Percentiles rank a stretch among this genome's conserved stretches.
These are phyloP conservation scores for Vigna reflexopilosa DNA, from an alignment of 306 rosid genomes.

Conservation along the genomic window DNA sequence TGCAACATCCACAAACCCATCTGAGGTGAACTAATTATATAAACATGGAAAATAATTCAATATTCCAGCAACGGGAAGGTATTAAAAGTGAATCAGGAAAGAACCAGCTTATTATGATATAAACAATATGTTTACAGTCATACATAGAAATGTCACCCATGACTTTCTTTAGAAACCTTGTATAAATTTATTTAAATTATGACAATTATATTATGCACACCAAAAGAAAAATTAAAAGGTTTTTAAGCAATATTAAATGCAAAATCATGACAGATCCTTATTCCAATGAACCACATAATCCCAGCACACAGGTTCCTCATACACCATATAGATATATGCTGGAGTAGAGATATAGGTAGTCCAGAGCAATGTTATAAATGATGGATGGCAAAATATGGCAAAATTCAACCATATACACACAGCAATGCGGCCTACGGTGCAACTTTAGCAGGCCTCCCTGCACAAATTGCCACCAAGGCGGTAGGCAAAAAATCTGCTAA, in stretches of 20 bases:
- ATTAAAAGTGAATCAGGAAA: neutral
- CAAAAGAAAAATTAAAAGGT: neutral
- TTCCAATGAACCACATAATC: slow-evolving; percentile 3
- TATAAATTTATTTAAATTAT: neutral
- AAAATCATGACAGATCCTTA: neutral
- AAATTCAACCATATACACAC: too few relatives aligned
- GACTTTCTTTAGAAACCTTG: neutral
- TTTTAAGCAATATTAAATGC: slow-evolving; percentile 4
- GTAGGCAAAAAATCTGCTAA: too few relatives aligned
- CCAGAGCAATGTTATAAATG: too few relatives aligned
- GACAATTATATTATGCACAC: neutral
- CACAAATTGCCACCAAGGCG: too few relatives aligned
- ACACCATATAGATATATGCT: neutral
- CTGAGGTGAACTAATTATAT: neutral
- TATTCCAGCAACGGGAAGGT: neutral
- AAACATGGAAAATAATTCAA: neutral
- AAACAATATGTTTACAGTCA: neutral
- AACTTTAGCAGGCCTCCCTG: too few relatives aligned
- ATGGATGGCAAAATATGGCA: too few relatives aligned
- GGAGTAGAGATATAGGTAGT: neutral
- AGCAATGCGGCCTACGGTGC: too few relatives aligned
- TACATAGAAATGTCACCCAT: neutral
- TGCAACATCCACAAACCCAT: slow-evolving; percentile 9
- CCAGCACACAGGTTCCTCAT: slow-evolving; percentile 5
- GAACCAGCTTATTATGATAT: neutral